Conservation (phyloP, 1,284 basidiomycete species). For the Leccinum griseonigrum region DNA sequence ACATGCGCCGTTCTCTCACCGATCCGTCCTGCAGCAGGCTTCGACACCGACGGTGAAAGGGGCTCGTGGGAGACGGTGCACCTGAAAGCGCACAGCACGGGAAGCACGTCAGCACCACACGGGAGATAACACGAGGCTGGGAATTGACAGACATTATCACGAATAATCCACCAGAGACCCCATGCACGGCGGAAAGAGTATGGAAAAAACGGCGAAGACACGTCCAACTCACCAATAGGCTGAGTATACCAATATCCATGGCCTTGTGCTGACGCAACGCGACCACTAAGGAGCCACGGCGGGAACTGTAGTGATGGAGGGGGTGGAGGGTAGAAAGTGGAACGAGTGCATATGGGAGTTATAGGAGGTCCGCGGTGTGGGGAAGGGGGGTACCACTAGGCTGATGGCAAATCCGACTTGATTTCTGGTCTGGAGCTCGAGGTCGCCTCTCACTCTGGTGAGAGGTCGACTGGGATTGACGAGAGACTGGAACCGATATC, state of each 20-base stretch:
- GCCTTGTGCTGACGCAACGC: slow-evolving; percentile 12
- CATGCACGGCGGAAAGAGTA: not conserved
- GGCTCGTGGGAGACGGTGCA: slow-evolving; percentile 13
- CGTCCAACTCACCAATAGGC: slow-evolving; percentile 19
- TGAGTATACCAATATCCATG: slow-evolving; percentile 27
- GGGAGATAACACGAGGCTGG: not conserved
- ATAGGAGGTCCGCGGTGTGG: slow-evolving; percentile 7
- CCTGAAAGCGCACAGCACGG: slow-evolving; percentile 9
- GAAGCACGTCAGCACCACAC: slow-evolving; percentile 13
- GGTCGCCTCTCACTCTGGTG: too few species aligned
- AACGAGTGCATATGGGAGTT: slow-evolving; percentile 5
- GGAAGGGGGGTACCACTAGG: slow-evolving; percentile 14
- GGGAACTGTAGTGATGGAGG: slow-evolving; percentile 16
- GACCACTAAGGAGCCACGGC: slow-evolving; percentile 18
- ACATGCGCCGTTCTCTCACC: not conserved
- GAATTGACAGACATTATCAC: slow-evolving; percentile 3
- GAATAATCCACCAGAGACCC: not conserved
- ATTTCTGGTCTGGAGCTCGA: slow-evolving; percentile 4
- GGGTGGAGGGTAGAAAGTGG: slow-evolving; percentile 16
- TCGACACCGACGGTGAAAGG: slow-evolving; percentile 15
- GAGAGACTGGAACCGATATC: too few species aligned
- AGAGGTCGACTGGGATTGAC: too few species aligned
- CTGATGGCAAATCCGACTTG: slow-evolving; percentile 11
- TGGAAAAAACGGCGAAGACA: slow-evolving; percentile 5
- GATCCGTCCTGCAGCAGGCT: not conserved